phyloP scores from a whole-genome alignment of 108 stramenopile species.

The Skeletonema marinoi region DNA sequence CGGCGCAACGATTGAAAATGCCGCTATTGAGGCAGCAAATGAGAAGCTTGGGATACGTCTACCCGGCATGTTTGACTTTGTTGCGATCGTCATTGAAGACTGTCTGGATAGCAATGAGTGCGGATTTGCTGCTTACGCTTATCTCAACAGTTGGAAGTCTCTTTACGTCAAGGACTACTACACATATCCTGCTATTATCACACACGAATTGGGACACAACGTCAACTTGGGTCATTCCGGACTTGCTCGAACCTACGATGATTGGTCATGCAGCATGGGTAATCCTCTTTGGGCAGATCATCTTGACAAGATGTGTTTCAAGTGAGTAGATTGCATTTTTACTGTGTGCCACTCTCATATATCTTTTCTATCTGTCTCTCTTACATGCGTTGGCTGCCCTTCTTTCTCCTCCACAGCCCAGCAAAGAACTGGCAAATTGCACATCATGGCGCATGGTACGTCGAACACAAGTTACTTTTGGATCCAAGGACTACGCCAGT shows the following conservation, averaged over 20 bases:
- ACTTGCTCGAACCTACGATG: background rate
- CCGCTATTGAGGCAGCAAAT: background rate
- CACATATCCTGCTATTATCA: background rate
- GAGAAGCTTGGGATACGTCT: conserved; percentile 7
- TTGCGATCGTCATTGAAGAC: conserved; percentile 1
- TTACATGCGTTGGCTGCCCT: background rate
- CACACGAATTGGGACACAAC: conserved; percentile 1
- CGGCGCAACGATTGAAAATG: background rate
- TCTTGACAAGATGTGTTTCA: conserved; percentile 11
- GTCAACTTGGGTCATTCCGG: conserved; percentile 11
- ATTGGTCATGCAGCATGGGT: conserved; percentile 4
- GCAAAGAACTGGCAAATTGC: background rate
- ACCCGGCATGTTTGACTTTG: conserved; percentile 18
- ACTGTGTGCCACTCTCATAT: background rate
- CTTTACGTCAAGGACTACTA: conserved; percentile 3
- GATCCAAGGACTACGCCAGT: background rate
- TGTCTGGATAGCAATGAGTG: conserved; percentile 7
- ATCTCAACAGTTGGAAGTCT: conserved; percentile 10
- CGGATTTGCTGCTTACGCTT: conserved; percentile 21
- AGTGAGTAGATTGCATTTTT: background rate
- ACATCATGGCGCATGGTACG: background rate
- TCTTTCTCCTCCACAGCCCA: background rate
- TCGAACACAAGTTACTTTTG: background rate
- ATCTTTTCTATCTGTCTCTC: background rate
- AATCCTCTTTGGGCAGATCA: conserved; percentile 6